A percentile compares a stretch with the other conserved stretches of the same genome.
phyloP scores from a whole-genome alignment of 495 filamentous ascomycete genomes.

The Pseudevernia furfuracea region DNA sequence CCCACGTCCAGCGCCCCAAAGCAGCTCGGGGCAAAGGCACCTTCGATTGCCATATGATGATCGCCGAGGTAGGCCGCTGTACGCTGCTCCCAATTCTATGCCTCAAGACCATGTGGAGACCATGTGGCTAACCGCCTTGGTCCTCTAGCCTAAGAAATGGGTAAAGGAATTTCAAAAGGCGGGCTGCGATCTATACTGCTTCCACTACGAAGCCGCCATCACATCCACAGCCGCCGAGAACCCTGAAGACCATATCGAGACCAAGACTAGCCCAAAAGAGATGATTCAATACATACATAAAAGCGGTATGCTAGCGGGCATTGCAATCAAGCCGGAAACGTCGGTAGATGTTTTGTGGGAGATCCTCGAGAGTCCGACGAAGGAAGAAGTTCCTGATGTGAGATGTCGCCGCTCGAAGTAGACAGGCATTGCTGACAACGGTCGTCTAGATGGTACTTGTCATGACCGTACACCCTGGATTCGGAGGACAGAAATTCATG shows the following conservation, averaged over 20 bases:
- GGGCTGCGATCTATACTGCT: conserved; percentile 96
- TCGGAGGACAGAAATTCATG: conserved; percentile 99
- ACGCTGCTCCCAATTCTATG: conserved; percentile 5
- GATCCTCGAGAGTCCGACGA: conserved; percentile 62
- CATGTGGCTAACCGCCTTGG: conserved; percentile 11
- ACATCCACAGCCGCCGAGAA: conserved; percentile 72
- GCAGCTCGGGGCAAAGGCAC: conserved; percentile 65
- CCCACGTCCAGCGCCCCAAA: conserved; percentile 61
- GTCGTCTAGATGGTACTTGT: conserved; percentile 81
- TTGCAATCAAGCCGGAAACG: conserved; percentile 92
- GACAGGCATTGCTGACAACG: conserved; percentile 10
- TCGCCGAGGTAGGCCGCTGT: conserved; percentile 65
- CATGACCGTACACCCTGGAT: conserved; percentile 97
- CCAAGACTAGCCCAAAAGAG: conserved; percentile 68
- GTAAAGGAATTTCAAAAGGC: conserved; percentile 87
- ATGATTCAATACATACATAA: conserved; percentile 87
- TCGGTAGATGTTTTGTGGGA: conserved; percentile 85
- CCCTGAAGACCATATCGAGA: conserved; percentile 56
- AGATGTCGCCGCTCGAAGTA: conserved; percentile 29
- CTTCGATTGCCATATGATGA: conserved; percentile 99
- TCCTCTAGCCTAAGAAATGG: conserved; percentile 84
- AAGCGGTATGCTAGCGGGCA: conserved; percentile 79
- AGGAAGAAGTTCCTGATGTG: conserved; percentile 82
- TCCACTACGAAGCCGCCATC: conserved; percentile 97
- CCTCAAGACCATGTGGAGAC: neutral